Evolutionary conservation across 108 stramenopile genomes (phyloP), one percentile per base, ranked within the genome.

Genomic region (Nitzschia inconspicua): DNA sequence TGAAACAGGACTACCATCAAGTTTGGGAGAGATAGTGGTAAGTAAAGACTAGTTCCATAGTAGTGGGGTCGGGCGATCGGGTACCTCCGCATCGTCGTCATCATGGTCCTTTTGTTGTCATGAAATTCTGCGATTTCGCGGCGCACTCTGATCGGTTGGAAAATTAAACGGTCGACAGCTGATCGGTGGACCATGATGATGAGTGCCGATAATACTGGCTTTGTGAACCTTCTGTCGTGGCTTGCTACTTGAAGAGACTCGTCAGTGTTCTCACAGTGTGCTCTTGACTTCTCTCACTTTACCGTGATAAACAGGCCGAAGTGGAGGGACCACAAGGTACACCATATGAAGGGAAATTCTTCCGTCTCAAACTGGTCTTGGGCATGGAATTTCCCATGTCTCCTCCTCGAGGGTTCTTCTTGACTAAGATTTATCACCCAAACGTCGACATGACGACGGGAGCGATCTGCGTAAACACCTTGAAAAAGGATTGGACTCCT

Each of bases 381-480:
- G 83, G 85, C 27, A 52, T 73, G 19, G 94, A 95, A 26, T 93
- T 91, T 60, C 99, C 99, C 11, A 47, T 70, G 39, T 83, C 93
- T 8, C 97, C 99, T 39, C 97, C 99, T 11, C 78, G 94, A 0
- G 98, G 97, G 7, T 97, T 90, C 78, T 99, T 99, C 62, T 63
- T 98, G 42, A 98, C 97, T 16, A 96, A 94, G 68, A 97, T 99
- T 42, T 99, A 92, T 69, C 99, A 99, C 73, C 99, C 99, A 3
- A 99, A 99, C 73, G 94, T 99, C 6, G 91, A 93, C 26, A 80
- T 85, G 26, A 84, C 76, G 35, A 94, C 89, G 3, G 98, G 97
- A 0, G 97, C 97, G 25, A 99, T 98, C 70, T 98, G 98, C 58
- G 99, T 99, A 29, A 98, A 98, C 76, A 99, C 99, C 0, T 75